Base-by-base conservation (phyloP, 2,329 filamentous ascomycete species). In the Aureobasidium sp. region DNA sequence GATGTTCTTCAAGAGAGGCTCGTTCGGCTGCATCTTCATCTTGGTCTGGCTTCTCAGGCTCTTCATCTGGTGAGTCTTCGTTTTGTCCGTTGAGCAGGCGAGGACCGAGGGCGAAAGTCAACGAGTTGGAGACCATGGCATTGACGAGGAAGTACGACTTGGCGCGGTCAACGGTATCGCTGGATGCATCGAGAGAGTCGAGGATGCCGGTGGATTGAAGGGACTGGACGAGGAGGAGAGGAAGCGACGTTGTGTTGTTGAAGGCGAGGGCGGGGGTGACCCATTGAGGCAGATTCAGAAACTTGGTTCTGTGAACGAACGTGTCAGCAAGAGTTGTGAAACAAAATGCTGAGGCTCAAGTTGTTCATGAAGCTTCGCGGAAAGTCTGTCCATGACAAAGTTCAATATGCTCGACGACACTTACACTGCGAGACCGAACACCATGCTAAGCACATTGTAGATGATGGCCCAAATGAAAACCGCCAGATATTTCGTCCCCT, bases 101-200 rank as follows among this genome's bases (percentile, higher is more conserved):
- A 1, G 89, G 89, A 0, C 89, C 90, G 4, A 91, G 78, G 0
- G 87, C 87, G 73, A 91, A 92, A 0, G 89, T 91, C 66, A 91
- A 76, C 61, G 85, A 87, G 71, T 89, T 90, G 48, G 84, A 85
- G 13, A 91, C 81, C 64, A 90, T 90, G 4, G 89, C 85, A 69
- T 89, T 91, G 66, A 92, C 85, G 4, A 92, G 77, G 71, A 92
- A 91, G 74, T 90, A 92, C 18, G 86, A 87, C 72, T 90, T 88
- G 9, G 88, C 88, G 13, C 89, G 81, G 62, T 86, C 82, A 16
- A 91, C 79, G 0, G 87, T 87, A 4, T 79, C 78, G 2, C 76
- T 70, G 2, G 80, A 74, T 69, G 85, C 79, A 74, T 82, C 71
- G 51, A 81, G 73, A 2, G 80, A 74, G 29, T 81, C 74, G 9